A percentile compares a stretch with the other conserved stretches of the same genome.
phyloP scores from a whole-genome alignment of 2,329 filamentous ascomycete species.

The Leptographium radiaticola region DNA sequence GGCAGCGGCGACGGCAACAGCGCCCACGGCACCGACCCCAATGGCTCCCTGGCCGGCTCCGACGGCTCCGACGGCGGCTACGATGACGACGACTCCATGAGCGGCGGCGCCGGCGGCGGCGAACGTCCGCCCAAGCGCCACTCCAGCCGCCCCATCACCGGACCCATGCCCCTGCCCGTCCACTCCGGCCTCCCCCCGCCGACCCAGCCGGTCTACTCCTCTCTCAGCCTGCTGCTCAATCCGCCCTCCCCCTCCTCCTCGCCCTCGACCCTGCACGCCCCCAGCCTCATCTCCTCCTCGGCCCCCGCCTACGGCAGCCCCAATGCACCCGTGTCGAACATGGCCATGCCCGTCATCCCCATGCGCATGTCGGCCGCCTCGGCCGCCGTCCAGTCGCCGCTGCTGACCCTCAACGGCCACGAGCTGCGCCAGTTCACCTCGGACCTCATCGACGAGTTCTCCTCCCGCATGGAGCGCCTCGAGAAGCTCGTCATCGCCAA shows the following conservation, averaged over 20 bases:
- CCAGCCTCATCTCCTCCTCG: not conserved
- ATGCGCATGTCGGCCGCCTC: not conserved
- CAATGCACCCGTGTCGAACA: not conserved
- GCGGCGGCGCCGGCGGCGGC: not conserved
- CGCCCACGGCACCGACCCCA: conserved; percentile 2
- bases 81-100: conserved; percentile 9
- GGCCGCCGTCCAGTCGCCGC: conserved; percentile 2
- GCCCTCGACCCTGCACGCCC: conserved; percentile 1
- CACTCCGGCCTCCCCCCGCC: conserved; percentile 12
- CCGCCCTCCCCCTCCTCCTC: conserved; percentile 4
- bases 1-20: conserved; percentile 30
- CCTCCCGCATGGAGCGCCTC: conserved; percentile 37
- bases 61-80: conserved; percentile 13
- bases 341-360: not conserved
- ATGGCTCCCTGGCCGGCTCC: conserved; percentile 4
- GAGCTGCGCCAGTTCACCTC: conserved; percentile 10
- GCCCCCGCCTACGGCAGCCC: not conserved
- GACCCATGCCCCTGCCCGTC: conserved; percentile 8
- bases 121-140: conserved; percentile 26
- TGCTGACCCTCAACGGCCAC: conserved; percentile 15
- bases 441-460: conserved; percentile 31
- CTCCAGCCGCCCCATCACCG: conserved; percentile 10
- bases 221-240: conserved; percentile 10
- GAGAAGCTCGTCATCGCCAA: conserved; percentile 34
- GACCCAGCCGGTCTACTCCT: conserved; percentile 5